Evolutionary conservation across 805 yeast genomes (phyloP).

Genomic region (Starmera quercuum): DNA sequence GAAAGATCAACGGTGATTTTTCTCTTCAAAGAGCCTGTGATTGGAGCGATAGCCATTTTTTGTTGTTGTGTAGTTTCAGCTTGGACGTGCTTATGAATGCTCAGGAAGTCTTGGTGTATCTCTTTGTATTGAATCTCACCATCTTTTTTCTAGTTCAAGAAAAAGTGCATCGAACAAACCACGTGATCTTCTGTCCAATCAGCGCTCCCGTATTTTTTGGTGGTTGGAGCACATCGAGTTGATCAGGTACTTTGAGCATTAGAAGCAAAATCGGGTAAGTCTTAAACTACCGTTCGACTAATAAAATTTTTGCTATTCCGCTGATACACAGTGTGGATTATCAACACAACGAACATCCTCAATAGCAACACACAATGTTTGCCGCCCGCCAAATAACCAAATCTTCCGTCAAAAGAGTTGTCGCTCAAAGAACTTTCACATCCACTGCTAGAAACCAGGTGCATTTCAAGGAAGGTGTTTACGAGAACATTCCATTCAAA

Average conservation of each 20-base stretch:
- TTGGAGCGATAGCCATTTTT: slow-evolving; percentile 75
- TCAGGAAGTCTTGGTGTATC: too few species aligned
- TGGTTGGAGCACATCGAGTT: too few species aligned
- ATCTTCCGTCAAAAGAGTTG: slow-evolving; percentile 18
- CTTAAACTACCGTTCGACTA: not conserved
- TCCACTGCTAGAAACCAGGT: slow-evolving; percentile 39
- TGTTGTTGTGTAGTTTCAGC: slow-evolving; percentile 2
- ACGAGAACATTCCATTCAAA: slow-evolving; percentile 90
- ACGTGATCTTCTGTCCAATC: too few species aligned
- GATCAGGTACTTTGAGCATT: too few species aligned
- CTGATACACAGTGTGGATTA: too few species aligned
- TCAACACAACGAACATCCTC: too few species aligned
- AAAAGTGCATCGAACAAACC: too few species aligned
- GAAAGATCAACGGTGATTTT: slow-evolving; percentile 73
- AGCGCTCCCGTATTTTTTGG: too few species aligned
- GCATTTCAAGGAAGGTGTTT: slow-evolving; percentile 74
- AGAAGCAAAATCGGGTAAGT: too few species aligned
- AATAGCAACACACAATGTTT: slow-evolving; percentile 21
- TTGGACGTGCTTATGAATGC: not conserved
- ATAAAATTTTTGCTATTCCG: too few species aligned
- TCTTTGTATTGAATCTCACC: too few species aligned
- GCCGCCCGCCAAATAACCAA: slow-evolving; percentile 24
- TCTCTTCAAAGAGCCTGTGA: slow-evolving; percentile 76
- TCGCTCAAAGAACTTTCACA: slow-evolving; percentile 43
- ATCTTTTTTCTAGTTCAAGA: too few species aligned